Evolutionary conservation across 2,329 filamentous ascomycete species (phyloP), one percentile per base, ranked within the genome.

Genomic region (Lizonia empirigonia): DNA sequence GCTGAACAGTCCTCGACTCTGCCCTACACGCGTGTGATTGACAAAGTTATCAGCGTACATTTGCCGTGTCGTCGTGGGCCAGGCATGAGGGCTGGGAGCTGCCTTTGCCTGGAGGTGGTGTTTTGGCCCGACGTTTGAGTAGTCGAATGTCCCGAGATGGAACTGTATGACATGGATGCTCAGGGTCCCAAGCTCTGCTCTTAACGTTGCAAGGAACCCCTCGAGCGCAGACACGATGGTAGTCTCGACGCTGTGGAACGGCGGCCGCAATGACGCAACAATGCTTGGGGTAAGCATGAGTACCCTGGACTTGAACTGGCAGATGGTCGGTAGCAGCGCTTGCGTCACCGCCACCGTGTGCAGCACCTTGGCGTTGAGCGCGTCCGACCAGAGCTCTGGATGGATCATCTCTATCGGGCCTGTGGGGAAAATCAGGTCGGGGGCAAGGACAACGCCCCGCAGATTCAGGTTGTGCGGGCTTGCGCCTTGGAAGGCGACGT

Each of bases 81-180:
- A 75, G 36, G 71, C 70, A 35, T 65, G 63, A 55, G 69, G 63
- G 69, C 71, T 63, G 65, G 74, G 53, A 5, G 56, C 58, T 6
- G 55, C 59, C 8, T 64, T 58, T 18, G 61, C 68, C 68, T 65
- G 77, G 63, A 63, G 67, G 54, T 62, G 69, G 60, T 67, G 77
- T 69, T 74, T 75, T 13, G 68, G 71, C 2, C 75, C 76, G 15
- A 87, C 85, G 56, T 86, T 80, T 6, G 85, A 85, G 63, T 93
- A 86, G 74, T 97, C 93, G 70, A 99, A 91, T 18, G 90, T 92
- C 51, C 94, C 94, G 1, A 97, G 85, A 74, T 93, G 91, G 70
- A 99, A 82, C 69, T 97, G 91, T 1, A 89, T 88, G 16, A 97
- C 89, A 30, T 88, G 84, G 44, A 97, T 88, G 44, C 82, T 83